These are phyloP conservation scores for Cordyceps javanica DNA, from an alignment of 2,329 filamentous ascomycete genomes.

Conservation along the genomic window DNA sequence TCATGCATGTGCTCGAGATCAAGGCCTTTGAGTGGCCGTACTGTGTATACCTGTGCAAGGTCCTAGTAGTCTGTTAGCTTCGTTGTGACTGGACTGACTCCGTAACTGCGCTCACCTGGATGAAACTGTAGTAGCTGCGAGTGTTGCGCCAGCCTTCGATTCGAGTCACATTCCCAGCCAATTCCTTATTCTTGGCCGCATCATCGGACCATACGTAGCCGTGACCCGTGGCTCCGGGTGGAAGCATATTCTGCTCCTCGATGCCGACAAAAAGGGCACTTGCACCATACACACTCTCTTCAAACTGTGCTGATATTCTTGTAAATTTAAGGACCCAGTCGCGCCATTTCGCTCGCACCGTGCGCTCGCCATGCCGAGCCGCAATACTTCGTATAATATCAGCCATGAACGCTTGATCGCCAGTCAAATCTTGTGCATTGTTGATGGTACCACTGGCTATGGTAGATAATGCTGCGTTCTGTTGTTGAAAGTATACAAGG, in stretches of 20 bases:
- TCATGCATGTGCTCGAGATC: conserved; percentile 93
- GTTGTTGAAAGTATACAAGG: conserved; percentile 78
- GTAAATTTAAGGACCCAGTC: conserved; percentile 95
- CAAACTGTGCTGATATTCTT: conserved; percentile 85
- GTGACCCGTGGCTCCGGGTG: conserved; percentile 65
- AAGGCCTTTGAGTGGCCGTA: conserved; percentile 67
- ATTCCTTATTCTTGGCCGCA: conserved; percentile 69
- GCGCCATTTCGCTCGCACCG: conserved; percentile 86
- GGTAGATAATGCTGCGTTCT: conserved; percentile 53
- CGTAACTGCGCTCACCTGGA: conserved; percentile 54
- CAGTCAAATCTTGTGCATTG: conserved; percentile 62
- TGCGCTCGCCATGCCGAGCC: conserved; percentile 80
- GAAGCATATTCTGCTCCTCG: conserved; percentile 58
- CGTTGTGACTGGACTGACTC: neutral
- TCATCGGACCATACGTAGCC: conserved; percentile 95
- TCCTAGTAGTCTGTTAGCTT: conserved; percentile 41
- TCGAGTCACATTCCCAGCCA: conserved; percentile 83
- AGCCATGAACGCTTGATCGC: conserved; percentile 83
- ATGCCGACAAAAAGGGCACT: conserved; percentile 81
- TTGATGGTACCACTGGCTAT: conserved; percentile 38
- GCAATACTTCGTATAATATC: conserved; percentile 78
- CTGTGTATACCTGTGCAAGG: conserved; percentile 56
- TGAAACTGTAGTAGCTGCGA: conserved; percentile 90
- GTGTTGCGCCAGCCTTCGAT: conserved; percentile 96
- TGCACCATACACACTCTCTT: conserved; percentile 91